phyloP scores from a whole-genome alignment of 1,284 basidiomycete species.

The Boletus subluridellus region DNA sequence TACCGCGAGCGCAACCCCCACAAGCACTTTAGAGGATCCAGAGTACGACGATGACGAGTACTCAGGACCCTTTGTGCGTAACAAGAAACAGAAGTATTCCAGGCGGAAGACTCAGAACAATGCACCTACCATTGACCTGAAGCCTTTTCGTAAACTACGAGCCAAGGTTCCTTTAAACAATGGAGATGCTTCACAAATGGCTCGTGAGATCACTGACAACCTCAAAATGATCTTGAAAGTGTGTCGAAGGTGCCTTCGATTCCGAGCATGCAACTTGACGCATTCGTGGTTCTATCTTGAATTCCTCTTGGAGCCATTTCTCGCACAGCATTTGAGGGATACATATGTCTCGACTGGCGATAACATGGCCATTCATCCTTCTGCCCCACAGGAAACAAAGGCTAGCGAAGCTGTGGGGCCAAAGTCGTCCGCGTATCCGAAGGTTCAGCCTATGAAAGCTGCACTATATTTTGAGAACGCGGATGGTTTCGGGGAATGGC shows the following conservation, averaged over 20 bases:
- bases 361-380: not conserved
- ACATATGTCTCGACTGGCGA: conserved; percentile 10
- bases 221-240: conserved; percentile 35
- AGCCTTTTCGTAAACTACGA: conserved; percentile 30
- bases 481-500: conserved; percentile 53
- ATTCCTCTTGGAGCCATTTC: conserved; percentile 17
- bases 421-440: conserved; percentile 37
- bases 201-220: conserved; percentile 16
- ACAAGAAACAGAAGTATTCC: conserved; percentile 21
- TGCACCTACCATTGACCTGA: conserved; percentile 18
- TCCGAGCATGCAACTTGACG: not conserved
- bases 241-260: not conserved
- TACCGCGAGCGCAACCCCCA: not conserved
- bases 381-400: not conserved
- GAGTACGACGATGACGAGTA: conserved; percentile 6
- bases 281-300: conserved; percentile 24
- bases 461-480: conserved; percentile 51
- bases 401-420: not conserved
- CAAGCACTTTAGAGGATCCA: not conserved
- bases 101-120: conserved; percentile 13
- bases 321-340: conserved; percentile 14
- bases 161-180: conserved; percentile 26
- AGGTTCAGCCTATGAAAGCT: conserved; percentile 48
- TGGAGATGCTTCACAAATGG: conserved; percentile 23
- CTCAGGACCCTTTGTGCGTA: not conserved